Evolutionary conservation across 192 early-diverging fungal species (phyloP).

Genomic region (Podila minutissima): DNA sequence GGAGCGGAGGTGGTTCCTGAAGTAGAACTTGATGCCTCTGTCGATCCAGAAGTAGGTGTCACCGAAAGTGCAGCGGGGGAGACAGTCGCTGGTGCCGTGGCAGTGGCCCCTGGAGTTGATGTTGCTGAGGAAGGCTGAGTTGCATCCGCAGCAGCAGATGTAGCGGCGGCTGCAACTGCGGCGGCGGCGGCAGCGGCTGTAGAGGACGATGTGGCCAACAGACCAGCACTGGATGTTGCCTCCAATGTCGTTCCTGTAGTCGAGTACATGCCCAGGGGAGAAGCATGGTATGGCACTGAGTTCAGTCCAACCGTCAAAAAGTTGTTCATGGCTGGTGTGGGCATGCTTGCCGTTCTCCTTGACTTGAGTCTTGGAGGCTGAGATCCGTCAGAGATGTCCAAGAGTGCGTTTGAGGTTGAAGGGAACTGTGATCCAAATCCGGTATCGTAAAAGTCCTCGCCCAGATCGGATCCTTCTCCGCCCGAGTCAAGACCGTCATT

Average conservation of each 20-base stretch:
- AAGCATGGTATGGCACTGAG: conserved; percentile 36
- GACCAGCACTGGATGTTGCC: conserved; percentile 7
- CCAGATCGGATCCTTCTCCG: conserved; percentile 33
- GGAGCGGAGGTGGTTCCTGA: conserved; percentile 15
- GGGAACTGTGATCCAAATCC: conserved; percentile 29
- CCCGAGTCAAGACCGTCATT: conserved; percentile 47
- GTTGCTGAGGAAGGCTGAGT: conserved; percentile 2
- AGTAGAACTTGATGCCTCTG: background rate
- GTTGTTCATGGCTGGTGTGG: conserved; percentile 46
- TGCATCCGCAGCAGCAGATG: conserved; percentile 15
- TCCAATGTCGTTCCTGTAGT: conserved; percentile 36
- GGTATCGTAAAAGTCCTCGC: conserved; percentile 45
- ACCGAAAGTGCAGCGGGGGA: conserved; percentile 5
- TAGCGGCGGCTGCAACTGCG: conserved; percentile 23
- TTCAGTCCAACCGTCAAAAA: conserved; percentile 36
- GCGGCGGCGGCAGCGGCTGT: conserved; percentile 22
- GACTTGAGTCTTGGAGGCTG: conserved; percentile 33
- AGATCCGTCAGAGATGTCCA: conserved; percentile 37
- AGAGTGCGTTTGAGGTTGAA: conserved; percentile 28
- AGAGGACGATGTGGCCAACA: conserved; percentile 16
- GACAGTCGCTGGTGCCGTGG: background rate
- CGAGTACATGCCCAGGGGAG: conserved; percentile 44
- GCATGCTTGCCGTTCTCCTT: conserved; percentile 46
- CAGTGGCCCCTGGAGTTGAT: conserved; percentile 4
- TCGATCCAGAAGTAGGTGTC: conserved; percentile 1